Evolutionary conservation across 805 yeast species (phyloP), one percentile per base, ranked within the genome.

Genomic region (Saturnispora kantuleensis): DNA sequence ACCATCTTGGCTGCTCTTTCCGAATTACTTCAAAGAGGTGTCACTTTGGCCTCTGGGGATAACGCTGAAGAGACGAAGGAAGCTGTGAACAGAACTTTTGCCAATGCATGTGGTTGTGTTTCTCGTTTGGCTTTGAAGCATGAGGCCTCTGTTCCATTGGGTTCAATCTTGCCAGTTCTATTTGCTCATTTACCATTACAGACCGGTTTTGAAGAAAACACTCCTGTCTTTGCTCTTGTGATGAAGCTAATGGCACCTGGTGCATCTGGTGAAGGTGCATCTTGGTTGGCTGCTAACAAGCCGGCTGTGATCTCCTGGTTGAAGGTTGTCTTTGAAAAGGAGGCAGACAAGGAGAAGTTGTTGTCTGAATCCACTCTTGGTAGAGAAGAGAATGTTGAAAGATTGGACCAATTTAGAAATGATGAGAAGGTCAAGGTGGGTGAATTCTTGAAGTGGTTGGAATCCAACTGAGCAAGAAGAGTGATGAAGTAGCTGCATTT

Each of bases 101-200:
- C 97, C 48, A 93, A 93, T 64, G 96, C 96, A 4, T 83, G 93
- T 64, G 98, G 98, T 37, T 93, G 97, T 74, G 95, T 89, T 47
- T 89, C 96, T 13, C 79, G 98, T 66, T 73, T 93, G 84, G 76
- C 84, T 11, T 68, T 85, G 62, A 81, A 82, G 60, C 75, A 84
- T 62, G 79, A 77, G 56, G 67, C 65, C 33, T 74, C 82, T 32
- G 79, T 89, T 53, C 97, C 97, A 48, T 65, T 87, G 52, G 78
- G 74, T 48, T 88, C 79, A 45, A 76, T 90, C 36, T 68, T 84
- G 17, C 94, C 95, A 41, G 75, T 72, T 18, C 70, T 93, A 57
- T 68, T 89, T 50, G 67, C 72, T 41, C 90, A 84, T 56, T 73
- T 93, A 58, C 98, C 98, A 42, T 74, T 93, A 59, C 76, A 79